Percentiles rank a stretch among this genome's conserved stretches.
These are phyloP conservation scores for Monosporascus ibericus DNA, from an alignment of 2,329 filamentous ascomycete species.

Conservation along the genomic window DNA sequence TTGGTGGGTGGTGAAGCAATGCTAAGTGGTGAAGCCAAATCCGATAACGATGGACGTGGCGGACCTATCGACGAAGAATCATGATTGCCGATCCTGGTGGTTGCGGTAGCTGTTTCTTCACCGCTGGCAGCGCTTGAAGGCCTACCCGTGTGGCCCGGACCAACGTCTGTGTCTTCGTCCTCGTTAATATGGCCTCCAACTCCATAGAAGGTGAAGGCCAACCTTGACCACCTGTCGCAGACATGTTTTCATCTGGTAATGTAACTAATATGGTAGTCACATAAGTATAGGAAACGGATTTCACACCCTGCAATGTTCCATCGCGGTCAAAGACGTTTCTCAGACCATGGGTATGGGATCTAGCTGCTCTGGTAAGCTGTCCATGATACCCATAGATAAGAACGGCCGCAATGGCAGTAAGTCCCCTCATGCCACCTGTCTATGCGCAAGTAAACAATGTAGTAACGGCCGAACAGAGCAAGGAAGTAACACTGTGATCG, in stretches of 20 bases:
- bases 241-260: neutral
- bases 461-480: neutral
- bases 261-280: constrained; percentile 11
- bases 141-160: too few species aligned
- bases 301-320: neutral
- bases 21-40: too few species aligned
- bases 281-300: constrained; percentile 13
- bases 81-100: too few species aligned
- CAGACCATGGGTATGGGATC: neutral
- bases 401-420: neutral
- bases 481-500: neutral
- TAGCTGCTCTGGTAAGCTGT: neutral
- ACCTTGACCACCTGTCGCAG: neutral
- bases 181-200: neutral
- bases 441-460: neutral
- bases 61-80: too few species aligned
- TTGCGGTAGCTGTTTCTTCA: too few species aligned
- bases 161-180: too few species aligned
- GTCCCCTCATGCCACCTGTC: neutral
- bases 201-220: too few species aligned
- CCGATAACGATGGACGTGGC: too few species aligned
- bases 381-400: neutral
- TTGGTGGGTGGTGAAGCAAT: too few species aligned
- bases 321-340: neutral
- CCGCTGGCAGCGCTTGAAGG: too few species aligned